Percentiles rank a stretch among this genome's conserved stretches.
These are phyloP conservation scores for Hyphopichia wangnamkhiaoensis DNA, from an alignment of 1,139 yeast species.

Conservation along the genomic window DNA sequence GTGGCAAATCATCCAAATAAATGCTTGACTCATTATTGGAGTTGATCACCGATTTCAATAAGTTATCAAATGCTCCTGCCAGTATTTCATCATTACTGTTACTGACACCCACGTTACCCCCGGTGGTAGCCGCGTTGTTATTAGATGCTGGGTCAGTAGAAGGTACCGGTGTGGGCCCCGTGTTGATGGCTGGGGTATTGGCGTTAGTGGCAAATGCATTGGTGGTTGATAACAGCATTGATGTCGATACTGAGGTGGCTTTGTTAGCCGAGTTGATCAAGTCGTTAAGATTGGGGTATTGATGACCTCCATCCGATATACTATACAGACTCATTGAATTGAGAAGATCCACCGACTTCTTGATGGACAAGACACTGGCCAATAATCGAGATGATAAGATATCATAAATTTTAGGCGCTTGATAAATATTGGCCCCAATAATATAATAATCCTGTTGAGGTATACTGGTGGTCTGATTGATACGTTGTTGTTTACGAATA, in stretches of 20 bases:
- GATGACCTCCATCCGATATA: conserved; percentile 40
- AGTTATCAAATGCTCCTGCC: conserved; percentile 32
- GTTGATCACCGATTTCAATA: conserved; percentile 29
- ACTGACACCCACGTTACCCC: conserved; percentile 8
- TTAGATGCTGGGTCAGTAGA: neutral
- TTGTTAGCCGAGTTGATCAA: conserved; percentile 1
- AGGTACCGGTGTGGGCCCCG: neutral
- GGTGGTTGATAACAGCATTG: conserved; percentile 3
- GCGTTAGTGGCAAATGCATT: conserved; percentile 3
- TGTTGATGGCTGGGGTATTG: neutral
- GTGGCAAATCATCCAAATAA: conserved; percentile 41
- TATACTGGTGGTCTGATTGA: conserved; percentile 52
- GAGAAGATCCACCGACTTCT: conserved; percentile 35
- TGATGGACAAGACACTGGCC: conserved; percentile 38
- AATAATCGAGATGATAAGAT: conserved; percentile 40
- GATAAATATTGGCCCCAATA: conserved; percentile 89
- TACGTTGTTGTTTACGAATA: conserved; percentile 74
- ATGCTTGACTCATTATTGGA: conserved; percentile 20
- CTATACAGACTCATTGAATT: conserved; percentile 37
- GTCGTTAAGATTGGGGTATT: conserved; percentile 19
- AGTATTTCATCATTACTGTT: conserved; percentile 24
- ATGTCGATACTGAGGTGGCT: neutral
- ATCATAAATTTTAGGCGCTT: conserved; percentile 67
- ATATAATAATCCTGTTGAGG: conserved; percentile 72
- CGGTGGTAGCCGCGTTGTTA: conserved; percentile 12